Conservation (phyloP, 1,284 basidiomycete genomes). For the Mycosarcoma maydis region DNA sequence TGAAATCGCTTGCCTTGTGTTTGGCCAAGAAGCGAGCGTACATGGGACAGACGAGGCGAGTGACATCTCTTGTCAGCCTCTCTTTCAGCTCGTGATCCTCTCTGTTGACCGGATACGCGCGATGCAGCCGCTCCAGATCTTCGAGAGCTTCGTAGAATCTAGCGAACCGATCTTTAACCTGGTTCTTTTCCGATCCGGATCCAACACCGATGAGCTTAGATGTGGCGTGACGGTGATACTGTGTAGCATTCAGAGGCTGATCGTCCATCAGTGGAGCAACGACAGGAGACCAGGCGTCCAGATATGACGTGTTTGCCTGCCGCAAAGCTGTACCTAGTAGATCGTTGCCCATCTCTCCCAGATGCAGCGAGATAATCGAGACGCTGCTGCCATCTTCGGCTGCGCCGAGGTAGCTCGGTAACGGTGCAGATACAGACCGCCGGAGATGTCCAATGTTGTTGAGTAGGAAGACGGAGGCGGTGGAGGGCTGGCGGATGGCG, state of each 20-base stretch:
- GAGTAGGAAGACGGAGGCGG: constrained; percentile 59
- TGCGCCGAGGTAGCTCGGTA: constrained; percentile 24
- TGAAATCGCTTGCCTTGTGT: constrained; percentile 53
- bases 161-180: constrained; percentile 62
- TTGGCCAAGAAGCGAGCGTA: constrained; percentile 54
- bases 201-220: constrained; percentile 57
- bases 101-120: constrained; percentile 56
- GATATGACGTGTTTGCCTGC: constrained; percentile 53
- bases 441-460: constrained; percentile 59
- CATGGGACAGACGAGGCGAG: constrained; percentile 51
- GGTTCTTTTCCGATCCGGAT: constrained; percentile 51
- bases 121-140: constrained; percentile 56
- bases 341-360: constrained; percentile 54
- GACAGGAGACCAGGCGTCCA: constrained; percentile 61
- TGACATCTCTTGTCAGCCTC: constrained; percentile 47
- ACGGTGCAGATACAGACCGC: constrained; percentile 28
- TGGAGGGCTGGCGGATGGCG: constrained; percentile 57
- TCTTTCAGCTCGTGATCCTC: constrained; percentile 55
- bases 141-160: constrained; percentile 61
- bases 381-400: constrained; percentile 21
- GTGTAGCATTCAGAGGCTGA: constrained; percentile 21
- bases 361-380: constrained; percentile 35
- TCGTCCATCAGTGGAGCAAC: constrained; percentile 61
- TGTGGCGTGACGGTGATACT: constrained; percentile 46
- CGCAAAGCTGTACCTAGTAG: constrained; percentile 48